These are phyloP conservation scores for Lichtheimia hyalospora DNA, from an alignment of 371 early-diverging fungal genomes.

Conservation along the genomic window DNA sequence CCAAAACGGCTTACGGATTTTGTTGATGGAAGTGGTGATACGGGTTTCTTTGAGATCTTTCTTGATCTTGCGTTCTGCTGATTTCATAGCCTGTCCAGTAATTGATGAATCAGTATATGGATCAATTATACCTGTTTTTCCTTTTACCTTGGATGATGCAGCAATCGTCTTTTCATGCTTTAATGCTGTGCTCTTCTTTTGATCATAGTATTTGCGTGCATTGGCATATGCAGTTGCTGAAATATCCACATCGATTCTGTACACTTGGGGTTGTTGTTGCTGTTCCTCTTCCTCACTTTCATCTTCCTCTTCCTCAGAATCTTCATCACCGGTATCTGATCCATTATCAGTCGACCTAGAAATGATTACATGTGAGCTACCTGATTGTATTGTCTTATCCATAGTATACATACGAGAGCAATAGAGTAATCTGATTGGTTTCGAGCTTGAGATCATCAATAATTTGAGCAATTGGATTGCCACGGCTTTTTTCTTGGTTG, in stretches of 20 bases:
- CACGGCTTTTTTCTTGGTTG: constrained; percentile 73
- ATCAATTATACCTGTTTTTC: neutral
- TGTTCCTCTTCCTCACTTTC: constrained; percentile 39
- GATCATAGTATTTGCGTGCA: constrained; percentile 88
- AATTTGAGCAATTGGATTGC: constrained; percentile 79
- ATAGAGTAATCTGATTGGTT: constrained; percentile 70
- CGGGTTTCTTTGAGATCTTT: constrained; percentile 76
- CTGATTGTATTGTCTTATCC: neutral
- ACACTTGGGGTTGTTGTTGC: constrained; percentile 18
- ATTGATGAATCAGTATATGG: neutral
- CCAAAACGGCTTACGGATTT: constrained; percentile 95
- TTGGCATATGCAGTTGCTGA: constrained; percentile 88
- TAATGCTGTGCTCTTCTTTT: constrained; percentile 74
- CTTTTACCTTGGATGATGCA: constrained; percentile 63
- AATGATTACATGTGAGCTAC: neutral
- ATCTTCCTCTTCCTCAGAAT: constrained; percentile 33
- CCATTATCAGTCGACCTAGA: neutral
- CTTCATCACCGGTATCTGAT: constrained; percentile 16
- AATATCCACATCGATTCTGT: constrained; percentile 84
- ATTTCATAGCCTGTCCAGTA: constrained; percentile 68
- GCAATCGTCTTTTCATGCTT: constrained; percentile 92
- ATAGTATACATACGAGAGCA: constrained; percentile 37
- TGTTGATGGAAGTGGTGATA: constrained; percentile 74
- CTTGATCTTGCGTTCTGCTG: constrained; percentile 87
- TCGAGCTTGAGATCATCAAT: constrained; percentile 75